Conservation (phyloP, 169 alveolate species). For the Ichthyophthirius multifiliis region DNA sequence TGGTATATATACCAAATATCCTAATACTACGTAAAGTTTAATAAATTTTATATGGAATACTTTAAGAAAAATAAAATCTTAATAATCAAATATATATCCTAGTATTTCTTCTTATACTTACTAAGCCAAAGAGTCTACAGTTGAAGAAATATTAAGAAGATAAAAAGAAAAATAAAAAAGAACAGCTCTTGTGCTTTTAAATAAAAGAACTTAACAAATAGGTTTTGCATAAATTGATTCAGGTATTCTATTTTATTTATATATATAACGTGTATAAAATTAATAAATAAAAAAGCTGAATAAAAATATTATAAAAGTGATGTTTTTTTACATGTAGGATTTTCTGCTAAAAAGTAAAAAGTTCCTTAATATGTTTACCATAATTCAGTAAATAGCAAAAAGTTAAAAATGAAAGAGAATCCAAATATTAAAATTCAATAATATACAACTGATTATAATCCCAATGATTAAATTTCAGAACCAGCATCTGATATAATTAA, state of each 20-base stretch:
- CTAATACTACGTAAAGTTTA: conserved; percentile 31
- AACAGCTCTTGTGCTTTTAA: neutral
- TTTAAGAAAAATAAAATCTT: conserved; percentile 17
- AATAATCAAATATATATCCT: neutral
- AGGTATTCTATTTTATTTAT: neutral
- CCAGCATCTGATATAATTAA: too few species aligned
- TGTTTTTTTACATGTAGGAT: conserved; percentile 34
- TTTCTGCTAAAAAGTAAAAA: conserved; percentile 24
- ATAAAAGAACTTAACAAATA: neutral
- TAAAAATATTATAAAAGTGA: neutral
- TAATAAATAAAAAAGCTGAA: neutral
- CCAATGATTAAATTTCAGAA: too few species aligned
- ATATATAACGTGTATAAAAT: neutral
- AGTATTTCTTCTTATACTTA: neutral
- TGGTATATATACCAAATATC: conserved; percentile 39
- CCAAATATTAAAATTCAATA: too few species aligned
- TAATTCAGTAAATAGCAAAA: neutral
- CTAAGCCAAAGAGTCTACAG: neutral
- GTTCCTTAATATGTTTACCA: conserved; percentile 6
- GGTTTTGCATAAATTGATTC: conserved; percentile 5
- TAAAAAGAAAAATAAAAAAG: neutral
- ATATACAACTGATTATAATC: too few species aligned
- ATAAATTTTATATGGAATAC: conserved; percentile 39
- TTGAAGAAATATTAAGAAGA: neutral
- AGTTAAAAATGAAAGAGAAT: too few species aligned